Base-by-base conservation (phyloP, 108 stramenopile genomes). In the Aurantiochytrium sp. region DNA sequence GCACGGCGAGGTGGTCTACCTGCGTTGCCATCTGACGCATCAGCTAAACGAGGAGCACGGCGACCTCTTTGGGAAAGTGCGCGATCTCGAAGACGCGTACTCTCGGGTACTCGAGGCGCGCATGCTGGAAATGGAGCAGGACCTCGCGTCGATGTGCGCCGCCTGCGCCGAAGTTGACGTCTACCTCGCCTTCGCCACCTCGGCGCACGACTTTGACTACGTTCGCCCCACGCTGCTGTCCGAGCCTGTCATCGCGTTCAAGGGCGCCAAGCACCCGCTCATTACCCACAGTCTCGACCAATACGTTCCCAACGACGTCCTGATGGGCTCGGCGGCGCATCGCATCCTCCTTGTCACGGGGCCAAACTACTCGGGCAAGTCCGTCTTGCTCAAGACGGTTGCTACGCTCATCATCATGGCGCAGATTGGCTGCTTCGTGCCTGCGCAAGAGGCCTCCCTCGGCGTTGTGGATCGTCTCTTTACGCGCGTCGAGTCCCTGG, bases 401-500 rank as follows among this genome's bases (percentile, higher is more conserved):
- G 85, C 31, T 4, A 24, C 32, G 27, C 6, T 85, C 24, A 15
- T 36, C 27, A 1, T 85, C 0, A 50, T 85, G 48, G 85, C 85
- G 21, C 85, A 85, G 52, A 32, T 85, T 52, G 85, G 85, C 32
- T 34, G 85, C 52, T 85, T 85, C 54, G 85, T 85, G 31, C 85
- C 85, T 0, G 85, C 85, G 10, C 31, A 52, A 52, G 52, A 52
- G 24, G 85, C 85, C 15, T n/a, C 85, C 0, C n/a, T 85, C 12
- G 85, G 85, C 4, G 27, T 85, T 34, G 50, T 85, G 12, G 85
- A 85, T 21, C 22, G 85, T 0, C 50, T 85, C 0, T 85, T 53
- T 24, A 81, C 73, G 21, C 73, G 73, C n/a, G 45, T 81, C 30
- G 73, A 81, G 73, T 48, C 42, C 21, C 73, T 81, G 39, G 73